Evolutionary conservation across 202 grass and related monocot species (phyloP), one percentile per base, ranked within the genome.

Genomic region (Carex arenaria): DNA sequence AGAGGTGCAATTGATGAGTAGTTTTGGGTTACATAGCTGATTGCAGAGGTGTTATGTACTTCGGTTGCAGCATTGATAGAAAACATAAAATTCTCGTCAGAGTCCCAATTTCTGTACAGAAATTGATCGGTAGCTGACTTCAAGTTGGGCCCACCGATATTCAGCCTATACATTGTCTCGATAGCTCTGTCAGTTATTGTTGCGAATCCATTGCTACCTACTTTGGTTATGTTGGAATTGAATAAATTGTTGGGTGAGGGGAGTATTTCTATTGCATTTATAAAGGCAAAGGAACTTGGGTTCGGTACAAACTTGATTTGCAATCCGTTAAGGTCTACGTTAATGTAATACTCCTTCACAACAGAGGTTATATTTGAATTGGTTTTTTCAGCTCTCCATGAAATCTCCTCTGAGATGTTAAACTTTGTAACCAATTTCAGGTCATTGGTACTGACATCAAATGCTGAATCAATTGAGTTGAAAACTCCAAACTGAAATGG

Each of bases 161-260:
- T 98, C 82, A 98, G 81, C 6, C 93, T 83, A 66, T 95, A 93
- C 93, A 98, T 98, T 43, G 93, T 98, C 88, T 98, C 93, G 0
- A 95, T 54, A 15, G 91, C 91, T 85, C 85, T 85, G 18, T 75
- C 65, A 18, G 72, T 70, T 61, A 92, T 20, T 61, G 87, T 85
- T 77, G 89, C 67, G 86, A 82, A 38, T 86, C 87, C 49, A 32
- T 87, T 83, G 86, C 17, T 82, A 54, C 86, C 88, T 43, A 95
- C 91, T 87, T 80, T 95, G 34, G 78, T 92, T 64, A 95, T 83
- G 42, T 81, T 87, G 60, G 76, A 73, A 74, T 81, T 88, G 82
- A 98, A 98, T 69, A 92, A 63, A 84, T 85, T 90, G 59, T 90
- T 61, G 26, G 77, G 85, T 63, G 82, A 61, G 19, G 54, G 86